Conservation (phyloP, 352 stramenopile genomes). For the Pythium utonaiense region DNA sequence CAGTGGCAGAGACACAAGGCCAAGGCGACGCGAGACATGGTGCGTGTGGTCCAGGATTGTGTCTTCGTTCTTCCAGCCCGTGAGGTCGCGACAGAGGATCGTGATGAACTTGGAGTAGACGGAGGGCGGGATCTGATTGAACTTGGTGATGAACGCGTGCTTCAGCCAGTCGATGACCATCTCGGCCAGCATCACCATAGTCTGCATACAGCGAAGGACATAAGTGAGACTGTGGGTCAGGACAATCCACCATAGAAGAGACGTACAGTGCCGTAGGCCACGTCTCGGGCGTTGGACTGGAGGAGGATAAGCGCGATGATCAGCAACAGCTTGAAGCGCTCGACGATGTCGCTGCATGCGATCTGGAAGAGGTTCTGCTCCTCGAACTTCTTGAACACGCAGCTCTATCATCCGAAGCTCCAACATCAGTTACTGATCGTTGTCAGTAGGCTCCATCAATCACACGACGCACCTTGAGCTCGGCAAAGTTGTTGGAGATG, state of each 20-base stretch:
- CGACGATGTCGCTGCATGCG: constrained; percentile 95
- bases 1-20: constrained; percentile 92
- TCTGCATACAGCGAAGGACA: constrained; percentile 22
- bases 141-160: constrained; percentile 99
- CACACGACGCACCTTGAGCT: constrained; percentile 92
- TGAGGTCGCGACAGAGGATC: constrained; percentile 93
- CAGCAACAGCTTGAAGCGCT: constrained; percentile 97
- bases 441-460: neutral
- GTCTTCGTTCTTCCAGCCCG: constrained; percentile 90
- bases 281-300: constrained; percentile 76
- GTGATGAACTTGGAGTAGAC: constrained; percentile 96
- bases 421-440: no score
- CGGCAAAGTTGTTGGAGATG: constrained; percentile 98
- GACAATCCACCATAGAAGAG: neutral
- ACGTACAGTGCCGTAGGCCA: constrained; percentile 70
- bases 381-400: constrained; percentile 98
- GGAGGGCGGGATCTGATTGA: constrained; percentile 93
- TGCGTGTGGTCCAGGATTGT: constrained; percentile 93
- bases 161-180: constrained; percentile 98
- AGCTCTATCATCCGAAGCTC: constrained; percentile 34
- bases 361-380: constrained; percentile 98
- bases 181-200: constrained; percentile 91
- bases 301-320: constrained; percentile 95
- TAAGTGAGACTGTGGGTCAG: neutral
- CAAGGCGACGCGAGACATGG: constrained; percentile 91